Base-by-base conservation (phyloP, 805 yeast genomes). In the Huiozyma naganishii region DNA sequence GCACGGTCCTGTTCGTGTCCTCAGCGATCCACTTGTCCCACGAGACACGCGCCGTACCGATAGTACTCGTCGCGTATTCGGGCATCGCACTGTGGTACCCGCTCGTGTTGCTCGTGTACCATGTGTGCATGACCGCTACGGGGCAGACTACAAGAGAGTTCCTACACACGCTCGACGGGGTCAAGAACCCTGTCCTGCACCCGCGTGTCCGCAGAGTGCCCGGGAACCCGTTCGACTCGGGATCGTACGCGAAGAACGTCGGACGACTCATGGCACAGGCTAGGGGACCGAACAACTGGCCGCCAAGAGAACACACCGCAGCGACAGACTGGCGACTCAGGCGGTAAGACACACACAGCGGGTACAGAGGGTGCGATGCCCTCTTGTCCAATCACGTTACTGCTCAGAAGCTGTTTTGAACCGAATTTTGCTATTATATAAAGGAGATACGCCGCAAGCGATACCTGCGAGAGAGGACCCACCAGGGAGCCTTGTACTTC, bases 91-190 rank as follows among this genome's bases (percentile, higher is more conserved):
- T 74, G n/a, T 48, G 70, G 2, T 83, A 82, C 52, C 89, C 92
- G 1, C 39, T 68, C 0, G 48, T 77, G 27, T 59, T 85, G 11
- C 54, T 81, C 13, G 36, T 62, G 0, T 73, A 71, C 50, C 95
- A 85, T 52, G 33, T 75, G 0, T 72, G 67, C 41, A 59, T 84
- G 41, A 73, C 77, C 0, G 54, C 74, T 1, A 69, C 74, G 6
- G 80, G 79, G 40, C 70, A 80, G 48, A 80, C 89, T 7, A 84
- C 95, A 6, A 69, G 88, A 48, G 95, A 85, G 51, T 84, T 72
- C 54, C 63, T 85, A 41, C 74, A 73, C 52, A 61, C 70, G 27
- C 62, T 68, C 32, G 30, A 32, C 6, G 67, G 71, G 8, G 54
- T 64, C 5, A 57, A 63, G 38, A 52, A 48, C 45, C 66, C 68